Conservation (phyloP, 805 yeast species). For the Schwanniomyces polymorphus region DNA sequence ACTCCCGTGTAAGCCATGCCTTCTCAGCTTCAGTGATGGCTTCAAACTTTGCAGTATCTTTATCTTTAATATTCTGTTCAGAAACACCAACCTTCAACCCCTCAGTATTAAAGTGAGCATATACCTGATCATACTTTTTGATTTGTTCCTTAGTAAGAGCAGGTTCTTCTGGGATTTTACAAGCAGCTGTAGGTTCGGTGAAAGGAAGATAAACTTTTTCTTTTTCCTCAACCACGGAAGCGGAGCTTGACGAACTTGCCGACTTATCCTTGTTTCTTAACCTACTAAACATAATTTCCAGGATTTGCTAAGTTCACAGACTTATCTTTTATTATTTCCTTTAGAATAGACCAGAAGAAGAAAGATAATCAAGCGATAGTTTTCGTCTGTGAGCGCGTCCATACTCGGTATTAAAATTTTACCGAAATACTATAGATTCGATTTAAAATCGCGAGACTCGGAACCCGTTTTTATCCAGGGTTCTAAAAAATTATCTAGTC, state of each 20-base stretch:
- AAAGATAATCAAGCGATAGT: background rate
- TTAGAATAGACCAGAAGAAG: no score
- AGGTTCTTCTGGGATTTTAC: slow-evolving; percentile 51
- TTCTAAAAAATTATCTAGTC: background rate
- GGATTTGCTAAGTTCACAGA: no score
- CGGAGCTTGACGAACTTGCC: background rate
- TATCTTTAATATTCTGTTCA: slow-evolving; percentile 48
- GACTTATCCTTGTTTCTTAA: slow-evolving; percentile 15
- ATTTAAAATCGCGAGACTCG: background rate
- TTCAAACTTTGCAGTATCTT: slow-evolving; percentile 29
- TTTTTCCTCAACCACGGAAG: slow-evolving; percentile 1
- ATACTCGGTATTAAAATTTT: background rate
- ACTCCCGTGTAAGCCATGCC: slow-evolving; percentile 93
- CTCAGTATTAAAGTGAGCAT: slow-evolving; percentile 58
- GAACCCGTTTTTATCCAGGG: background rate
- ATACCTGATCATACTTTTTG: slow-evolving; percentile 60
- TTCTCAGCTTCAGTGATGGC: slow-evolving; percentile 52
- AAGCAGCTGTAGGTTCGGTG: slow-evolving; percentile 20
- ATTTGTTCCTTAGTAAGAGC: slow-evolving; percentile 55
- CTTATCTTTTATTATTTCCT: no score
- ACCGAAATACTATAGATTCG: background rate
- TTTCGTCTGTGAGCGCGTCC: background rate
- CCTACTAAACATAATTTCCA: slow-evolving; percentile 14
- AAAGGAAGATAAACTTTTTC: slow-evolving; percentile 19
- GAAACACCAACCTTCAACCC: slow-evolving; percentile 49